These are phyloP conservation scores for Diaporthe aspalathi DNA, from an alignment of 2,329 filamentous ascomycete genomes.

Conservation along the genomic window DNA sequence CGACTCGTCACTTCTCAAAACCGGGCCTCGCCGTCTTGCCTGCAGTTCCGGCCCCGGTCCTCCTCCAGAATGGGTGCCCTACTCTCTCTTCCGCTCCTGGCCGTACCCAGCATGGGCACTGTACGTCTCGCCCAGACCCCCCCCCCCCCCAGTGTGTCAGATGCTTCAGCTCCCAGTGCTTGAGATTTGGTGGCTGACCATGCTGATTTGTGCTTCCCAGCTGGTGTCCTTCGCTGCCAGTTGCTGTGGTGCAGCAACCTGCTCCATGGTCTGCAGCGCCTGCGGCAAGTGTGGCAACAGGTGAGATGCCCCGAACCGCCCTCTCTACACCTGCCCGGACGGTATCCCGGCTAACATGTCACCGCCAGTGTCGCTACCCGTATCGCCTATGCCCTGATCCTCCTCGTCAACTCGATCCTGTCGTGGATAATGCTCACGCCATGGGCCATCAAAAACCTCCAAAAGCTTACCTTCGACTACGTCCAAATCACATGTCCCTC, in stretches of 20 bases:
- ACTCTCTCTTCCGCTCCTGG: slow-evolving; percentile 89
- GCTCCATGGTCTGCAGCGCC: slow-evolving; percentile 93
- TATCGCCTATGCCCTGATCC: slow-evolving; percentile 92
- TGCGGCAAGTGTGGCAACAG: slow-evolving; percentile 98
- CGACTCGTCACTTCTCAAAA: slow-evolving; percentile 7
- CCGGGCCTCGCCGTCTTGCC: background rate
- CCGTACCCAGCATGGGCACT: slow-evolving; percentile 85
- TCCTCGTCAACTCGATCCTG: slow-evolving; percentile 95
- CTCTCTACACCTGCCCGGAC: slow-evolving; percentile 29
- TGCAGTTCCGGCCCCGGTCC: slow-evolving; percentile 10
- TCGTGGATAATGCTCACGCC: slow-evolving; percentile 99
- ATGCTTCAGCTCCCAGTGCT: background rate
- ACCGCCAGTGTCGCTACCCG: slow-evolving; percentile 85
- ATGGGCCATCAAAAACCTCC: slow-evolving; percentile 96
- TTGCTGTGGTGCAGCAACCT: slow-evolving; percentile 96
- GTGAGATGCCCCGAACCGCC: slow-evolving; percentile 56
- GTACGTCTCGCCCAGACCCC: slow-evolving; percentile 69
- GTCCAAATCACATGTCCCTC: slow-evolving; percentile 94
- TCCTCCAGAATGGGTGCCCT: slow-evolving; percentile 82
- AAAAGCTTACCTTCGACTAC: slow-evolving; percentile 92
- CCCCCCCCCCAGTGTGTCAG: too few species aligned
- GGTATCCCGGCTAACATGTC: slow-evolving; percentile 39
- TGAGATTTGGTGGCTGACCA: background rate
- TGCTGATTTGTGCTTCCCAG: slow-evolving; percentile 55
- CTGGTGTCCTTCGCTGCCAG: slow-evolving; percentile 83